These are phyloP conservation scores for Pseudofabraea citricarpa DNA, from an alignment of 2,329 filamentous ascomycete species.

Conservation along the genomic window DNA sequence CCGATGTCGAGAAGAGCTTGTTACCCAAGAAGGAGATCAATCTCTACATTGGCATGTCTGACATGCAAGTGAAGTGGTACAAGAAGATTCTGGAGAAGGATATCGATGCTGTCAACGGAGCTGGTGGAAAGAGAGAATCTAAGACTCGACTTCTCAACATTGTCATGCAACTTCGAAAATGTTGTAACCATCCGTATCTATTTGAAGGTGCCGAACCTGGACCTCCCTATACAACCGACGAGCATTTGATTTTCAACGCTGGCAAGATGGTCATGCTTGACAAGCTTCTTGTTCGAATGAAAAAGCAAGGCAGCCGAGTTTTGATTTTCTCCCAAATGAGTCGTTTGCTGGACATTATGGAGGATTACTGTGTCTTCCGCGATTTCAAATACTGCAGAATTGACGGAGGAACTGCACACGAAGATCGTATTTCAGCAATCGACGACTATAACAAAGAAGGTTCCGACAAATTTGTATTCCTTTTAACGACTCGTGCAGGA, in stretches of 20 bases:
- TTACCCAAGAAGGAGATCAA: constrained; percentile 97
- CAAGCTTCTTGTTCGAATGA: constrained; percentile 78
- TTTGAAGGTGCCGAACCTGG: constrained; percentile 97
- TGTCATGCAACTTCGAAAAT: constrained; percentile 98
- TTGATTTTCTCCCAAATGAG: constrained; percentile 99
- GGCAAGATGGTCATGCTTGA: constrained; percentile 98
- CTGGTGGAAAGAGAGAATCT: constrained; percentile 91
- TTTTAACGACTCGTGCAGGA: constrained; percentile 92
- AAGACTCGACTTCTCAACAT: constrained; percentile 97
- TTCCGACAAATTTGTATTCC: constrained; percentile 94
- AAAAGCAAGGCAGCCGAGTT: constrained; percentile 86
- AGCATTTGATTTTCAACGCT: constrained; percentile 88
- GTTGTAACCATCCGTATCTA: constrained; percentile 96
- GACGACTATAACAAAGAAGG: constrained; percentile 96
- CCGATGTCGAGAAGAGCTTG: constrained; percentile 95
- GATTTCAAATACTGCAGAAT: constrained; percentile 96
- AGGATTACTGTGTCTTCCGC: constrained; percentile 96
- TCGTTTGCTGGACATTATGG: constrained; percentile 89
- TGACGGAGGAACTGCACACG: constrained; percentile 92
- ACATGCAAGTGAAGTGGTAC: constrained; percentile 99
- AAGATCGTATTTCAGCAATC: constrained; percentile 95
- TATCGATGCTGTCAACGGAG: constrained; percentile 96
- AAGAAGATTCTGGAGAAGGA: constrained; percentile 98
- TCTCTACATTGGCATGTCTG: constrained; percentile 94
- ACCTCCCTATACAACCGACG: constrained; percentile 95